phyloP scores from a whole-genome alignment of 768 basidiomycete species.

The Suillus fuscotomentosus region DNA sequence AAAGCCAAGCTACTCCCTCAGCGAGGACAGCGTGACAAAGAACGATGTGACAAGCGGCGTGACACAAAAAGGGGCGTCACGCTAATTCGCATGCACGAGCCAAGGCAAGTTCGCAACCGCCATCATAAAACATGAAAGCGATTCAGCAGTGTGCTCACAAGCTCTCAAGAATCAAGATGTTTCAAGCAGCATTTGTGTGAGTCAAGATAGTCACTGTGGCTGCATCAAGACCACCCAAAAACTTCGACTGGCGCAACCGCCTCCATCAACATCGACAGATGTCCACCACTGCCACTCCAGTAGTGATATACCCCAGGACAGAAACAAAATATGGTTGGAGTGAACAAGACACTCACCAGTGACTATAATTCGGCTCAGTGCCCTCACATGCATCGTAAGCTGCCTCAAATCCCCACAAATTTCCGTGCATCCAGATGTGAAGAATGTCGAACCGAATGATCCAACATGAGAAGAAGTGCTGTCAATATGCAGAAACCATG shows the following conservation, averaged over 20 bases:
- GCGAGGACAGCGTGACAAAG: constrained; percentile 11
- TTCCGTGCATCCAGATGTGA: constrained; percentile 4
- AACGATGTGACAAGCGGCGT: constrained; percentile 18
- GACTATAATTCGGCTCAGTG: constrained; percentile 15
- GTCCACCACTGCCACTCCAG: constrained; percentile 6
- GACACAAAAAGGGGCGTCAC: constrained; percentile 31
- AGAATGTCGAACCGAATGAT: constrained; percentile 10
- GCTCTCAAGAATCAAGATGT: constrained; percentile 6
- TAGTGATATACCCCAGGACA: constrained; percentile 19
- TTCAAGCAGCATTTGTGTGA: constrained; percentile 27
- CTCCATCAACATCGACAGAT: constrained; percentile 3
- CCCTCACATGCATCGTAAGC: background rate
- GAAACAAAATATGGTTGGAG: constrained; percentile 18
- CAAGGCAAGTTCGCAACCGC: constrained; percentile 26
- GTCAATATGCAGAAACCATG: constrained; percentile 24
- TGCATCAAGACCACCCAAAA: constrained; percentile 4
- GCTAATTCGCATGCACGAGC: background rate
- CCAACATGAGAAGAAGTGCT: constrained; percentile 14
- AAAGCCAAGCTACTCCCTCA: background rate
- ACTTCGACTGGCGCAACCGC: constrained; percentile 10
- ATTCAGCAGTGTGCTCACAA: constrained; percentile 14
- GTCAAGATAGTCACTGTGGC: constrained; percentile 20
- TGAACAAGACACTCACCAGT: constrained; percentile 32
- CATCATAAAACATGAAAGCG: constrained; percentile 9
- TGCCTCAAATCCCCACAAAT: background rate